A percentile compares a stretch with the other conserved stretches of the same genome.
Conservation (phyloP, 2,329 filamentous ascomycete species). For the Diaporthe velutina region DNA sequence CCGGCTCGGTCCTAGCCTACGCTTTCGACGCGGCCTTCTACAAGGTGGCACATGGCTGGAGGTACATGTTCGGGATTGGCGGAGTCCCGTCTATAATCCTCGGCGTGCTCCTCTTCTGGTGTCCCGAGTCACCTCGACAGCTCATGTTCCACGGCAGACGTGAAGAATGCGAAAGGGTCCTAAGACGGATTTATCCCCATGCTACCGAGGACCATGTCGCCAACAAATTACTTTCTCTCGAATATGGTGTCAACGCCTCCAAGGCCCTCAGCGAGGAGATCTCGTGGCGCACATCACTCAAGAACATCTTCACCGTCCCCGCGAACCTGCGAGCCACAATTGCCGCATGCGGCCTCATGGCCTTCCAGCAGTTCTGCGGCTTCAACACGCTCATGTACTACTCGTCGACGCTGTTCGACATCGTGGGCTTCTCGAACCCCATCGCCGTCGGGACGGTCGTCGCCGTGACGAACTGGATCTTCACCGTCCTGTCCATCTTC, state of each 20-base stretch:
- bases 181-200: constrained; percentile 55
- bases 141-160: constrained; percentile 56
- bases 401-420: constrained; percentile 60
- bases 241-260: constrained; percentile 51
- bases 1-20: constrained; percentile 56
- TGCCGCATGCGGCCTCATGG: constrained; percentile 64
- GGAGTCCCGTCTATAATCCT: constrained; percentile 61
- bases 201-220: constrained; percentile 57
- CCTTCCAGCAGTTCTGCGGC: constrained; percentile 62
- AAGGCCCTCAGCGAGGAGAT: constrained; percentile 55
- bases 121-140: constrained; percentile 62
- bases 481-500: constrained; percentile 61
- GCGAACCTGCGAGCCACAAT: constrained; percentile 61
- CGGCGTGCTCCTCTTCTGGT: constrained; percentile 56
- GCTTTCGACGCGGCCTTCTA: constrained; percentile 56
- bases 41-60: constrained; percentile 59
- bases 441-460: constrained; percentile 60
- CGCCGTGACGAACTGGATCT: constrained; percentile 61
- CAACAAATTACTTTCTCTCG: constrained; percentile 59
- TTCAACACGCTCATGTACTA: constrained; percentile 67
- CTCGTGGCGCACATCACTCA: constrained; percentile 56
- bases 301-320: constrained; percentile 58
- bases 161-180: constrained; percentile 54
- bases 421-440: constrained; percentile 63
- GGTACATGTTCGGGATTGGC: constrained; percentile 63